A percentile compares a stretch with the other conserved stretches of the same genome.
Conservation (phyloP, 345 rosid genomes). For the Heritiera fomes region DNA sequence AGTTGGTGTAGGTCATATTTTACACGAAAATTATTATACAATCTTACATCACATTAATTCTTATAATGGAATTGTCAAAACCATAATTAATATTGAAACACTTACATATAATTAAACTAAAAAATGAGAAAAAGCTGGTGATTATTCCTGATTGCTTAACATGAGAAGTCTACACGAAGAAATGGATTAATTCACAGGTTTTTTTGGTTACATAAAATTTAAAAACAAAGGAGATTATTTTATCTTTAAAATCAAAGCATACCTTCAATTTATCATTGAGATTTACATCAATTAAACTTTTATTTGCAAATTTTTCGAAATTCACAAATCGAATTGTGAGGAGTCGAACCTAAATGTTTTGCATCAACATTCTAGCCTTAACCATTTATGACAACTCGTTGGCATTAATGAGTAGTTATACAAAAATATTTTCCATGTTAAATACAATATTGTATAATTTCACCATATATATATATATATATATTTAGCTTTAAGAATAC, state of each 20-base stretch:
- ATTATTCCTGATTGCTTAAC: conserved; percentile 16
- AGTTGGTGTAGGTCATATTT: neutral
- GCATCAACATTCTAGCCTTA: no score
- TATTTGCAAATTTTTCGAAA: no score
- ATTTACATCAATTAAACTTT: no score
- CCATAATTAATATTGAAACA: neutral
- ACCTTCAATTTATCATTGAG: no score
- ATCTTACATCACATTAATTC: conserved; percentile 13
- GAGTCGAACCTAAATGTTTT: no score
- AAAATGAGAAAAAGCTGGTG: neutral
- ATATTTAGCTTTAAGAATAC: conserved; percentile 37
- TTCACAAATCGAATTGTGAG: no score
- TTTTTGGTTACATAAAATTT: no score
- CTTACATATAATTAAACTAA: neutral
- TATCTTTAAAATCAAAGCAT: no score
- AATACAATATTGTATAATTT: neutral
- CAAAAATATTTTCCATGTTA: neutral
- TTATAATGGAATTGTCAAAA: neutral
- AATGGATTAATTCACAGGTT: conserved; percentile 6
- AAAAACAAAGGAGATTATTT: no score
- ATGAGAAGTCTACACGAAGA: conserved; percentile 40
- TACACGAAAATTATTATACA: neutral
- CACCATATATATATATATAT: neutral
- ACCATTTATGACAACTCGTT: no score
- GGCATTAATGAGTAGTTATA: no score